phyloP scores from a whole-genome alignment of 768 basidiomycete genomes.

The Lactarius evosmus region DNA sequence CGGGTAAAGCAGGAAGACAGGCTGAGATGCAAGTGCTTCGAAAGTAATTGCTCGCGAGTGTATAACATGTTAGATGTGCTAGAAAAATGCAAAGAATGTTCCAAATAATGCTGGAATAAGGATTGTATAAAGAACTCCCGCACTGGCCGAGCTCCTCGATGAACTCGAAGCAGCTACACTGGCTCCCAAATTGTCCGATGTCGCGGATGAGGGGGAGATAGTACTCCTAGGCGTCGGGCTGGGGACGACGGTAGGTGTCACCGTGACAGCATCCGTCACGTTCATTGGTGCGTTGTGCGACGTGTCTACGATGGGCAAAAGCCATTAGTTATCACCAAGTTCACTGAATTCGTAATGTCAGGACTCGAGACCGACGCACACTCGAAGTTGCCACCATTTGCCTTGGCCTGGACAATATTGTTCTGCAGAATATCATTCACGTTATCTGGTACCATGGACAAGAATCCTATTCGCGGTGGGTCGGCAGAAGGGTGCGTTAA shows the following conservation, averaged over 20 bases:
- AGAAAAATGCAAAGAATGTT: not conserved
- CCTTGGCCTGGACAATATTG: slow-evolving; percentile 32
- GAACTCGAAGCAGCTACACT: not conserved
- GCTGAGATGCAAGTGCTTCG: not conserved
- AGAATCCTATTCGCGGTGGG: slow-evolving; percentile 64
- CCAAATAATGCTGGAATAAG: slow-evolving; percentile 12
- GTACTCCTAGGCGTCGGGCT: not conserved
- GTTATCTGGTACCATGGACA: slow-evolving; percentile 64
- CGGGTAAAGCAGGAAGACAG: not conserved
- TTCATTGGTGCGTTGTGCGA: slow-evolving; percentile 17
- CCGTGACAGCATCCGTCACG: not conserved
- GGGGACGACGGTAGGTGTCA: not conserved
- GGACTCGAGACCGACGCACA: slow-evolving; percentile 31
- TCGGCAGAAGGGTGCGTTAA: slow-evolving; percentile 63
- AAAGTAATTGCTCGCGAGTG: not conserved
- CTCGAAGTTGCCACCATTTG: slow-evolving; percentile 33
- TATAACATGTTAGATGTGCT: not conserved
- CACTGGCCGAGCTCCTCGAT: not conserved
- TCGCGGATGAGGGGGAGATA: not conserved
- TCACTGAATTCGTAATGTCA: not conserved
- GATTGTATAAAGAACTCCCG: not conserved
- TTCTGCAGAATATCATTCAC: slow-evolving; percentile 40
- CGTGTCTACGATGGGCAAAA: slow-evolving; percentile 12
- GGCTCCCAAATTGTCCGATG: not conserved
- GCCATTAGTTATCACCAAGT: not conserved